Evolutionary conservation across 2,329 filamentous ascomycete species (phyloP), one percentile per base, ranked within the genome.

Genomic region (Triangularia verruculosa): DNA sequence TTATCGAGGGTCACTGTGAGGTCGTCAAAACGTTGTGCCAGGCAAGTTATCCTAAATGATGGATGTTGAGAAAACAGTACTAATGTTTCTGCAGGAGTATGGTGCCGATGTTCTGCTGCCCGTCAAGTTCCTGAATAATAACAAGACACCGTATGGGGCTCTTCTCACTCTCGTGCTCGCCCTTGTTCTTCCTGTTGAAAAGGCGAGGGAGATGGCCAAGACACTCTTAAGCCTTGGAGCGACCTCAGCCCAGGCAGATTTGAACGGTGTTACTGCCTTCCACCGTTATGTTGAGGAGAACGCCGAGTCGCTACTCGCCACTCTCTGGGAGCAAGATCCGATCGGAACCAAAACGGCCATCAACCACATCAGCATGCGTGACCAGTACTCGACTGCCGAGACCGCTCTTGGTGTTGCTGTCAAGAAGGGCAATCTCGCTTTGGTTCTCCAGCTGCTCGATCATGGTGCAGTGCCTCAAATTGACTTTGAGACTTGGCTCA

Each of bases 101-200:
- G 92, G 91, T 7, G 91, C 91, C 4, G 91, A 96, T 73, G 82
- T 89, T 0, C 79, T 93, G 15, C 78, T 92, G 22, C 91, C 92
- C 0, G 80, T 95, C 72, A 93, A 93, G 74, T 80, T 89, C 25
- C 71, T 83, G 9, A 75, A 81, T 62, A 74, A 77, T 1, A 70
- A 83, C 62, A 81, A 80, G 56, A 77, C 77, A 3, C 81, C 84
- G 2, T 77, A 79, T 27, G 82, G 78, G 0, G 89, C 88, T 0
- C 87, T 94, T 53, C 78, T 95, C 57, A 89, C 88, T 0, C 77
- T 94, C 7, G 82, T 86, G 0, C 79, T 96, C n/a, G 85, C 89
- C 1, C 76, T 91, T 27, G 78, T 82, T 11, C 83, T 93, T 5
- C 85, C 89, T 0, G 69, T 80, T 0, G 83, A 88, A 1, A 83